Percentiles rank a stretch among this genome's conserved stretches.
Evolutionary conservation across 192 early-diverging fungal genomes (phyloP).

Genomic region (Linnemannia hyalina): DNA sequence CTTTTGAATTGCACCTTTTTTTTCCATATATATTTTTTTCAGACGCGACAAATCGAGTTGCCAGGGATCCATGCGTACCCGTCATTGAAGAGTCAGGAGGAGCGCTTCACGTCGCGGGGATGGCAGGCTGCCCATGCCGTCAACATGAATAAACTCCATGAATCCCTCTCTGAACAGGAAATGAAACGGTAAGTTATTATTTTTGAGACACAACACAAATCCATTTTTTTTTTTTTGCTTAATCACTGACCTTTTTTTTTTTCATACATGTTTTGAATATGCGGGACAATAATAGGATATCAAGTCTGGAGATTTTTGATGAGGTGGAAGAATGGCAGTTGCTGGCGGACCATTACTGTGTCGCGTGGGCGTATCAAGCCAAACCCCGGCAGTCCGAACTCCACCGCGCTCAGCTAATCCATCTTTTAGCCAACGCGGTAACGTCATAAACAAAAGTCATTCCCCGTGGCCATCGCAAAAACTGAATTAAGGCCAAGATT

Average conservation of each 20-base stretch:
- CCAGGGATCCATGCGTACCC: slow-evolving; percentile 83
- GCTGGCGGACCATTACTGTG: slow-evolving; percentile 88
- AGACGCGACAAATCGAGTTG: slow-evolving; percentile 81
- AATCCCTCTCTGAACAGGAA: slow-evolving; percentile 42
- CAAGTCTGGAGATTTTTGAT: slow-evolving; percentile 86
- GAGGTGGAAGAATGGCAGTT: slow-evolving; percentile 94
- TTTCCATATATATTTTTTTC: background rate
- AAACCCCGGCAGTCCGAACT: background rate
- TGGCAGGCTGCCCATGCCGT: slow-evolving; percentile 72
- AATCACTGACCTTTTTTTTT: background rate
- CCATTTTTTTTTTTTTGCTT: background rate
- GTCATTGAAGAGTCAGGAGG: slow-evolving; percentile 74
- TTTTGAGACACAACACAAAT: background rate
- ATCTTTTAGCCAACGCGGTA: slow-evolving; percentile 19
- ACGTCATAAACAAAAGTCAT: background rate
- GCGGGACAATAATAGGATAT: slow-evolving; percentile 63
- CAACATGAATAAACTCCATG: slow-evolving; percentile 74
- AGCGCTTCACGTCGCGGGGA: slow-evolving; percentile 73
- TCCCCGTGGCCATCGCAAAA: background rate
- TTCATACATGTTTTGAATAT: background rate
- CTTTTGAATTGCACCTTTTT: background rate
- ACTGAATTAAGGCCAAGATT: background rate
- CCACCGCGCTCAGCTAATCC: slow-evolving; percentile 13
- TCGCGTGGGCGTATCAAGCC: slow-evolving; percentile 77
- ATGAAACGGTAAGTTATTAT: slow-evolving; percentile 51